Percentiles rank a stretch among this genome's conserved stretches.
Evolutionary conservation across 2,329 filamentous ascomycete species (phyloP).

Genomic region (Rhexocercosporidium sp.): DNA sequence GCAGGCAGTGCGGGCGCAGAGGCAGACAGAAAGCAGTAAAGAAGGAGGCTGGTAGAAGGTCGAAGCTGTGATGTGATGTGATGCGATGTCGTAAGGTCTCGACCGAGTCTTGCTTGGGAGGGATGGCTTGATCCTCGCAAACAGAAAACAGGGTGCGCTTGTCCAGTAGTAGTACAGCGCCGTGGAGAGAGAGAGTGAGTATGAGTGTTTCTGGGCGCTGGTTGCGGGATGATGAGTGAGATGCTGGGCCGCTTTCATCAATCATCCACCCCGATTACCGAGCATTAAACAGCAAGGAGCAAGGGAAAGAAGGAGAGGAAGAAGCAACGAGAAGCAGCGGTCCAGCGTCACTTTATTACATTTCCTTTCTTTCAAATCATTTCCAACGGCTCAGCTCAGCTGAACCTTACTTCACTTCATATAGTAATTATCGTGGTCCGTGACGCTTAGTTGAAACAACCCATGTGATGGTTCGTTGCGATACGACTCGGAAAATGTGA

Average conservation of each 20-base stretch:
- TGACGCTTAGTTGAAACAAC: constrained; percentile 7
- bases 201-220: no score
- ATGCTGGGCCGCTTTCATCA: not conserved
- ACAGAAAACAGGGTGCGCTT: not conserved
- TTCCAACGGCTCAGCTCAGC: not conserved
- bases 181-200: no score
- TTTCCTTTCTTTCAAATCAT: not conserved
- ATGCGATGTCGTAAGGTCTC: constrained; percentile 23
- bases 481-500: constrained; percentile 3
- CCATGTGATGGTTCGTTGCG: not conserved
- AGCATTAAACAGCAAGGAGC: constrained; percentile 17
- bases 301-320: not conserved
- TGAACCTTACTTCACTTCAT: not conserved
- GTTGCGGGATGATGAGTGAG: not conserved
- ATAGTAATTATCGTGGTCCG: not conserved
- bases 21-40: constrained; percentile 23
- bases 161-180: not conserved
- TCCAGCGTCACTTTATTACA: not conserved
- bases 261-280: constrained; percentile 12
- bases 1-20: not conserved
- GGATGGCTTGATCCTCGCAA: not conserved
- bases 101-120: constrained; percentile 9
- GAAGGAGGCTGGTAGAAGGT: constrained; percentile 28
- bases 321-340: constrained; percentile 21
- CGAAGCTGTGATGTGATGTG: constrained; percentile 2